Evolutionary conservation across 1,139 yeast species (phyloP), one percentile per base, ranked within the genome.

Genomic region (Blastobotrys persicus): DNA sequence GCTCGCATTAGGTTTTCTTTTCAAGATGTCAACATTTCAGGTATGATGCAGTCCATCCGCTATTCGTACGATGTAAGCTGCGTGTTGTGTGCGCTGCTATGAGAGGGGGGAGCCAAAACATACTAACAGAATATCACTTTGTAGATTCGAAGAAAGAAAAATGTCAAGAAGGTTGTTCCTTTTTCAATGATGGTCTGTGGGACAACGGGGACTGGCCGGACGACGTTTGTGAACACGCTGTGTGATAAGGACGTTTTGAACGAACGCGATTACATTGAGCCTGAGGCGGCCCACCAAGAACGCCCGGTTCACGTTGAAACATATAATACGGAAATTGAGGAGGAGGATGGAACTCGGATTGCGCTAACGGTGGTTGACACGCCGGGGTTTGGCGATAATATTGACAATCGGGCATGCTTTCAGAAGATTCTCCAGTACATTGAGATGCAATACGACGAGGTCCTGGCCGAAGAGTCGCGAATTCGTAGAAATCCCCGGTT

Each of bases 381-480:
- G 23, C 94, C 92, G 14, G 91, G 89, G 32, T 88, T 86, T 71
- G 95, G 95, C 54, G 86, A 83, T 60, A 78, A 76, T 55, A 73
- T 85, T 60, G 81, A 80, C 62, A 83, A 81, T 69, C 72, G 79
- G 31, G 82, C 81, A 57, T 76, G 88, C 60, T 86, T 85, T 63
- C 76, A 75, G 38, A 86, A 85, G 58, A 83, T 89, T 55, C 81
- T 83, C 49, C 80, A 80, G 55, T 88, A 81, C 66, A 73, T 89
- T 58, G 89, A 85, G 62, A 88, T 84, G 64, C 96, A 89, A 67
- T 88, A 85, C 66, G 97, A 91, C 69, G 89, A 88, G 62, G 91
- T 89, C 44, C 74, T 91, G 60, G 84, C 92, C 13, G 97, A 91
- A 67, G 97, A 91, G 66, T 85, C 95, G 26, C 78, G 95, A 59